These are phyloP conservation scores for Grosmannia clavigera DNA, from an alignment of 2,329 filamentous ascomycete genomes.

Conservation along the genomic window DNA sequence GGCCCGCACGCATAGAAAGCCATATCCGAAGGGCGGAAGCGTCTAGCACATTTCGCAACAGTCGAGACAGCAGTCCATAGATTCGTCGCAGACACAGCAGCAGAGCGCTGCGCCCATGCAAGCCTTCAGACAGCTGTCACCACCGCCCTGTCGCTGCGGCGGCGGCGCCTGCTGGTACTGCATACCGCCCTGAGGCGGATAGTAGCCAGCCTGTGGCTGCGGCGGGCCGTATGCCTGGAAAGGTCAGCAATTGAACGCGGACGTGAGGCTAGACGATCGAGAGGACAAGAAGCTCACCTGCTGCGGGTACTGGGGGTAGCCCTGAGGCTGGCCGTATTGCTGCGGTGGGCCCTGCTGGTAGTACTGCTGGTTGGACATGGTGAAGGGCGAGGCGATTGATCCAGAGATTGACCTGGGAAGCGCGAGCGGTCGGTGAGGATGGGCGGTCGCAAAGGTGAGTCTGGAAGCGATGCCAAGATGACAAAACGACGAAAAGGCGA, in stretches of 20 bases:
- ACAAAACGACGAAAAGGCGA: no score
- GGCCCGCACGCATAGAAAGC: not conserved
- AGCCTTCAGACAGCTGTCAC: conserved; percentile 27
- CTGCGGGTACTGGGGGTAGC: conserved; percentile 30
- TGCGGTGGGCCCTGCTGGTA: conserved; percentile 23
- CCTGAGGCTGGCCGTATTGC: conserved; percentile 14
- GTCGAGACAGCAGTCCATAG: conserved; percentile 36
- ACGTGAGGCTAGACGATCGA: not conserved
- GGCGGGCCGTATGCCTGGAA: conserved; percentile 25
- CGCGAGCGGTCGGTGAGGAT: not conserved
- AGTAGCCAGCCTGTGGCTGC: conserved; percentile 22
- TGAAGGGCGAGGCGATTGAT: not conserved
- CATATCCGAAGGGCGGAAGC: not conserved
- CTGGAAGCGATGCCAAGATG: not conserved
- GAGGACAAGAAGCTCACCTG: conserved; percentile 21
- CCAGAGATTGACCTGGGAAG: no score
- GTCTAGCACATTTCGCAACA: conserved; percentile 29
- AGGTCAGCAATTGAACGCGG: not conserved
- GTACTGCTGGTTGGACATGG: conserved; percentile 23
- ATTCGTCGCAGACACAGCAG: conserved; percentile 38
- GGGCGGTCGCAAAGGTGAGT: not conserved
- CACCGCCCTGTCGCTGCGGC: conserved; percentile 21
- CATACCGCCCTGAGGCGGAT: conserved; percentile 29
- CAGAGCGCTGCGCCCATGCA: conserved; percentile 31
- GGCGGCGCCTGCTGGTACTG: conserved; percentile 32